These are phyloP conservation scores for Gamsiella multidivaricata DNA, from an alignment of 192 early-diverging fungal species.

Conservation along the genomic window DNA sequence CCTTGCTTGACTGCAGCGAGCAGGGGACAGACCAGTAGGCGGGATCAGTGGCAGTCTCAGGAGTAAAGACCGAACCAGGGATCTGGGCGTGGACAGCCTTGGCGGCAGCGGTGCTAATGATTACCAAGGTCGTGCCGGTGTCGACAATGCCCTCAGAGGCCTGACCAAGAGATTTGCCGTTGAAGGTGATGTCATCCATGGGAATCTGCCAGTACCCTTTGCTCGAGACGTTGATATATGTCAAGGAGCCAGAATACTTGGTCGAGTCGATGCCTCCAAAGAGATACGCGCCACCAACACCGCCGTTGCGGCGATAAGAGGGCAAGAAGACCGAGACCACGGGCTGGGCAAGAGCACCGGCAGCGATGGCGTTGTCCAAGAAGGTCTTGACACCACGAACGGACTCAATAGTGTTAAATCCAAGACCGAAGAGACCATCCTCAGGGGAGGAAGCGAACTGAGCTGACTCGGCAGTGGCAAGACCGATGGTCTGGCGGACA, in stretches of 20 bases:
- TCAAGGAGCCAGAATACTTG: slow-evolving; percentile 59
- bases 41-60: background rate
- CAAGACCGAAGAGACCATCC: slow-evolving; percentile 73
- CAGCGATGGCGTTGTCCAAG: slow-evolving; percentile 64
- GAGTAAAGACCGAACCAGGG: slow-evolving; percentile 8
- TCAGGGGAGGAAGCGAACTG: slow-evolving; percentile 64
- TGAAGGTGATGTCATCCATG: slow-evolving; percentile 55
- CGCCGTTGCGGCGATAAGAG: slow-evolving; percentile 55
- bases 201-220: slow-evolving; percentile 67
- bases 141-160: slow-evolving; percentile 61
- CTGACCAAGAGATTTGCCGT: slow-evolving; percentile 41
- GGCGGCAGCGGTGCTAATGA: slow-evolving; percentile 62
- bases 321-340: slow-evolving; percentile 70
- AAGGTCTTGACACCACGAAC: slow-evolving; percentile 56
- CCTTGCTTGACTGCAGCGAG: slow-evolving; percentile 22
- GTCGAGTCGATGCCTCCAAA: slow-evolving; percentile 64
- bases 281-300: slow-evolving; percentile 59
- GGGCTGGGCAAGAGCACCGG: slow-evolving; percentile 62
- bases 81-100: slow-evolving; percentile 57
- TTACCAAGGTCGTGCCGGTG: slow-evolving; percentile 71
- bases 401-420: slow-evolving; percentile 59
- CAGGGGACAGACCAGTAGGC: slow-evolving; percentile 28
- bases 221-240: slow-evolving; percentile 60
- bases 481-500: slow-evolving; percentile 68
- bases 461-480: slow-evolving; percentile 66